Conservation (phyloP, 306 rosid species). For the Acacia crassicarpa region DNA sequence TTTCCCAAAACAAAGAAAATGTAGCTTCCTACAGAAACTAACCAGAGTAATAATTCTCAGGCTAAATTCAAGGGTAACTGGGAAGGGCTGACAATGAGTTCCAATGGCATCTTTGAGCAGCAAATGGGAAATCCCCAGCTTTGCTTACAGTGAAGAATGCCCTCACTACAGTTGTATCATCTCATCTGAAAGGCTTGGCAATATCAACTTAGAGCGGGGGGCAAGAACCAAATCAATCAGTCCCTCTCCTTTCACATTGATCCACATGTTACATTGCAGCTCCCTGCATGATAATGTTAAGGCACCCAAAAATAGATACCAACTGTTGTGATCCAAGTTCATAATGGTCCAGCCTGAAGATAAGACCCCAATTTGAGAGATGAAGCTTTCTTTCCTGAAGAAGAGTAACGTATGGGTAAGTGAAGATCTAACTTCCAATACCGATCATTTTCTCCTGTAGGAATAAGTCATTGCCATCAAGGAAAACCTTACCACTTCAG, state of each 20-base stretch:
- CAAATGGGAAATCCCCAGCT: neutral
- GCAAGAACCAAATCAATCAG: constrained; percentile 2
- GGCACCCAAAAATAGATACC: constrained; percentile 10
- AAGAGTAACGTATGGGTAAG: neutral
- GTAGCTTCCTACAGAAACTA: constrained; percentile 12
- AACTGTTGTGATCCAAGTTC: constrained; percentile 13
- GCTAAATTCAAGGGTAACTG: neutral
- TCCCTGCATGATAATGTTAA: neutral
- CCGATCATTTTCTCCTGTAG: neutral
- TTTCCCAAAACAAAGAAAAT: constrained; percentile 4
- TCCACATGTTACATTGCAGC: constrained; percentile 11
- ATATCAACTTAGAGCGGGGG: constrained; percentile 9
- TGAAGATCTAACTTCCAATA: constrained; percentile 4
- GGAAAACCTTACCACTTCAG: neutral
- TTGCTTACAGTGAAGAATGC: neutral
- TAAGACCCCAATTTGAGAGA: constrained; percentile 7
- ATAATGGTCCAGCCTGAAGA: neutral
- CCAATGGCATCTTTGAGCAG: neutral
- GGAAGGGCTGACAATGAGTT: neutral
- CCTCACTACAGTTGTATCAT: constrained; percentile 12
- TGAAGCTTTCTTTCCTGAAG: constrained; percentile 15
- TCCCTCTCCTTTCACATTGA: constrained; percentile 11
- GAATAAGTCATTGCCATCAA: neutral
- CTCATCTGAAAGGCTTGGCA: neutral
- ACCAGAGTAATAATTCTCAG: constrained; percentile 23